These are phyloP conservation scores for Cercospora beticola DNA, from an alignment of 2,329 filamentous ascomycete species.

Conservation along the genomic window DNA sequence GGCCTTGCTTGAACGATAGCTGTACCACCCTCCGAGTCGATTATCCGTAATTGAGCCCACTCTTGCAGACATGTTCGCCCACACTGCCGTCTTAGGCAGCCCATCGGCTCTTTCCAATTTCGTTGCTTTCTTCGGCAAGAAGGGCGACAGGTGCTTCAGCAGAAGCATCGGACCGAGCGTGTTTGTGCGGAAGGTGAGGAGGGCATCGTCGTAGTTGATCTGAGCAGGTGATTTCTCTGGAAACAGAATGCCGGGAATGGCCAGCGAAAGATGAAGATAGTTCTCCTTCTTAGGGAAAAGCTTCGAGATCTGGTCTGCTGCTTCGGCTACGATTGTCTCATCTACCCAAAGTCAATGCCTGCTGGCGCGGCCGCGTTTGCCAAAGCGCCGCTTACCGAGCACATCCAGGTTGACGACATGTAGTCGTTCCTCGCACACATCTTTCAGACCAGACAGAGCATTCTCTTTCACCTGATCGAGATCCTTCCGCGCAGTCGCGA, in stretches of 20 bases:
- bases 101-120: conserved; percentile 36
- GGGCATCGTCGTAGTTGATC: conserved; percentile 60
- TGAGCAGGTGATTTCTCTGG: conserved; percentile 70
- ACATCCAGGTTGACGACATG: conserved; percentile 57
- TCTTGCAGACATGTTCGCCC: conserved; percentile 74
- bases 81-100: conserved; percentile 57
- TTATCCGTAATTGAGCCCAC: conserved; percentile 76
- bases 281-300: conserved; percentile 42
- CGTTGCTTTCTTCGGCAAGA: conserved; percentile 63
- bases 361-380: neutral
- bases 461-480: conserved; percentile 49
- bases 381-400: conserved; percentile 45
- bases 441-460: conserved; percentile 52
- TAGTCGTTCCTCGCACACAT: conserved; percentile 50
- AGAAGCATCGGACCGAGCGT: conserved; percentile 71
- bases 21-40: conserved; percentile 74
- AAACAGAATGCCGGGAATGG: conserved; percentile 68
- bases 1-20: conserved; percentile 74
- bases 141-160: conserved; percentile 70
- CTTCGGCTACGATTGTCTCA: conserved; percentile 60
- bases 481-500: conserved; percentile 61
- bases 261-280: conserved; percentile 68
- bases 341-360: conserved; percentile 43
- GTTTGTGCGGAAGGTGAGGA: conserved; percentile 73
- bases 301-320: conserved; percentile 49